phyloP scores from a whole-genome alignment of 768 basidiomycete species.

The Mycena alexandri region DNA sequence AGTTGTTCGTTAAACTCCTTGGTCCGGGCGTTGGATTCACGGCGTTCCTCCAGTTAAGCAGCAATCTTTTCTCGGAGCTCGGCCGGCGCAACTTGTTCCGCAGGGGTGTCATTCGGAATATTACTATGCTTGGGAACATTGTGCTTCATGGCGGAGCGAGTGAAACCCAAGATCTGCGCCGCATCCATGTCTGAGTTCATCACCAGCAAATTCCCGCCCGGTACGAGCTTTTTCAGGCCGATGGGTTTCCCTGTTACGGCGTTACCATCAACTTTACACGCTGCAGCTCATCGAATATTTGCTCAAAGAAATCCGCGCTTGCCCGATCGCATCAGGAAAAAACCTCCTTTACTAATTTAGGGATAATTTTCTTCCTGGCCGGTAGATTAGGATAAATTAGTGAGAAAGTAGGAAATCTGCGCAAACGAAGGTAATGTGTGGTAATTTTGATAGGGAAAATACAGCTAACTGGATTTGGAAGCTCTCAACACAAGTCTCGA shows the following conservation, averaged over 20 bases:
- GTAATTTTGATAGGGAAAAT: too few species aligned
- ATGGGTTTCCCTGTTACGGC: too few species aligned
- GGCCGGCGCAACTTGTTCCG: background rate
- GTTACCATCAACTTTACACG: background rate
- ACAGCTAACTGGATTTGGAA: too few species aligned
- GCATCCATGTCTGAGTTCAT: background rate
- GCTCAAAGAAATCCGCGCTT: slow-evolving; percentile 5
- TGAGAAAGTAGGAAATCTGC: too few species aligned
- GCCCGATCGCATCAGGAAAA: background rate
- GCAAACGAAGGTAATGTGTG: too few species aligned
- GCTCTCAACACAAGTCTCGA: too few species aligned
- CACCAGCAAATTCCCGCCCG: too few species aligned
- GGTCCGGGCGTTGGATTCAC: background rate
- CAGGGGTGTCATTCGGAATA: slow-evolving; percentile 1
- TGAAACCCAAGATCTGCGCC: background rate
- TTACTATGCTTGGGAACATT: slow-evolving; percentile 1
- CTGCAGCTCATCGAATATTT: slow-evolving; percentile 1
- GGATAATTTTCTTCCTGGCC: too few species aligned
- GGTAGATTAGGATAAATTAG: too few species aligned
- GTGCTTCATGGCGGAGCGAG: slow-evolving; percentile 4
- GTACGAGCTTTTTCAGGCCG: too few species aligned
- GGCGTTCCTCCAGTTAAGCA: background rate
- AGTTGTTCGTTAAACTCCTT: slow-evolving; percentile 8
- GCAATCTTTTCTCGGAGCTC: slow-evolving; percentile 1
- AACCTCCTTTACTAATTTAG: too few species aligned